Percentiles rank a stretch among this genome's conserved stretches.
phyloP scores from a whole-genome alignment of 257 asterid species.

The Gentiana dahurica region DNA sequence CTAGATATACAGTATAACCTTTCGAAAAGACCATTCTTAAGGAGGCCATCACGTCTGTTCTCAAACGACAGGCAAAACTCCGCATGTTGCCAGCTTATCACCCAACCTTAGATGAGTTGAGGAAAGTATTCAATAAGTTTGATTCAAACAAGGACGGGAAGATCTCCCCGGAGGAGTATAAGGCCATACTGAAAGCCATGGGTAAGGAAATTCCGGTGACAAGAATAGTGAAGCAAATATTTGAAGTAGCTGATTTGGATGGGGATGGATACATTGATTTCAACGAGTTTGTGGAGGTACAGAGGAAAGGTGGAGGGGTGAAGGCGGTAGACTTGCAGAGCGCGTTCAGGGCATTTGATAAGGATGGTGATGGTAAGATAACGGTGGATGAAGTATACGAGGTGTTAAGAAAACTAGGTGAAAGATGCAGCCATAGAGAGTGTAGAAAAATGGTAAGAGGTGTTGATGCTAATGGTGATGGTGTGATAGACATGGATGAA shows the following conservation, averaged over 20 bases:
- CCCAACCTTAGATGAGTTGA: conserved; percentile 49
- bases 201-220: conserved; percentile 39
- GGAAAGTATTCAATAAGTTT: conserved; percentile 55
- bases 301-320: conserved; percentile 62
- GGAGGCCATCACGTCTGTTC: conserved; percentile 53
- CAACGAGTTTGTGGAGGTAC: conserved; percentile 76
- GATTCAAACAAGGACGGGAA: conserved; percentile 71
- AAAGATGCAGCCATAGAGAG: conserved; percentile 50
- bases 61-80: conserved; percentile 46
- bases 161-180: conserved; percentile 80
- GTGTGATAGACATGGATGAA: conserved; percentile 81
- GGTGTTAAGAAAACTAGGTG: conserved; percentile 56
- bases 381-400: conserved; percentile 54
- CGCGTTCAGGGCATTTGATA: conserved; percentile 63
- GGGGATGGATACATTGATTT: conserved; percentile 83
- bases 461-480: conserved; percentile 80
- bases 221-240: conserved; percentile 62
- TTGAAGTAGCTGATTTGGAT: conserved; percentile 66
- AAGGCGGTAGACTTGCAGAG: conserved; percentile 47
- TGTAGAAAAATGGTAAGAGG: conserved; percentile 77
- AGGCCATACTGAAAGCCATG: conserved; percentile 45
- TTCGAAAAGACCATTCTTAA: conserved; percentile 45
- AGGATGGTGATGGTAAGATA: conserved; percentile 69
- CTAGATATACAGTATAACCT: conserved; percentile 63
- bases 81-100: conserved; percentile 23